Evolutionary conservation across 2,329 filamentous ascomycete genomes (phyloP), one percentile per base, ranked within the genome.

Genomic region (Samsoniella hepiali): DNA sequence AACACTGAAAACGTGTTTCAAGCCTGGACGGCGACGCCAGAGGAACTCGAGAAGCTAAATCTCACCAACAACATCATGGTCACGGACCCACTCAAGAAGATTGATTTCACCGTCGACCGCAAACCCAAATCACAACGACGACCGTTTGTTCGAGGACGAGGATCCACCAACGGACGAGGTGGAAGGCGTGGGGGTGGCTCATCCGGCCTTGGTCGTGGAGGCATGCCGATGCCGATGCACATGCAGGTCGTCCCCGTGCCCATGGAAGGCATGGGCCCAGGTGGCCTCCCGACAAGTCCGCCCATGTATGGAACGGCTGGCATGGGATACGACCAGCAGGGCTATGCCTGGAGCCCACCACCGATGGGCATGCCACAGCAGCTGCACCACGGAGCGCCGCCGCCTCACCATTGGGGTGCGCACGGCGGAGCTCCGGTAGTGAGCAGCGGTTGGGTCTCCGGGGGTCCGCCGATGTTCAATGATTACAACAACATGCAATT

Each of bases 1-100:
- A 78, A 76, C 45, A 71, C 82, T 2, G 79, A 83, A 66, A 79
- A 90, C 49, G 76, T 91, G 1, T 93, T 91, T 69, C 91, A 93
- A 70, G 80, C 85, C 0, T 91, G 88, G 82, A 88, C 86, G 6
- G 79, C 91, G 0, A 78, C 81, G 0, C 76, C 80, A 1, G 83
- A 84, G 36, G 84, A 87, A 62, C 84, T 88, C 69, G 78, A 82
- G 51, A 77, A 79, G 8, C 69, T 86, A 3, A 85, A 84, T 0
- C 72, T 93, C 5, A 75, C 77, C 1, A 82, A 84, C 0, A 76
- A 87, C 7, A 77, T 86, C 50, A 90, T 89, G 84, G 88, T 88
- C 0, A 88, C 89, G 57, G 76, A 86, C 29, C 90, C 90, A 0
- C 71, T 91, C 53, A 84, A 87, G 68, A 81, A 76, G 65, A 90